phyloP scores from a whole-genome alignment of 257 asterid species.

The Nicotiana undulata region DNA sequence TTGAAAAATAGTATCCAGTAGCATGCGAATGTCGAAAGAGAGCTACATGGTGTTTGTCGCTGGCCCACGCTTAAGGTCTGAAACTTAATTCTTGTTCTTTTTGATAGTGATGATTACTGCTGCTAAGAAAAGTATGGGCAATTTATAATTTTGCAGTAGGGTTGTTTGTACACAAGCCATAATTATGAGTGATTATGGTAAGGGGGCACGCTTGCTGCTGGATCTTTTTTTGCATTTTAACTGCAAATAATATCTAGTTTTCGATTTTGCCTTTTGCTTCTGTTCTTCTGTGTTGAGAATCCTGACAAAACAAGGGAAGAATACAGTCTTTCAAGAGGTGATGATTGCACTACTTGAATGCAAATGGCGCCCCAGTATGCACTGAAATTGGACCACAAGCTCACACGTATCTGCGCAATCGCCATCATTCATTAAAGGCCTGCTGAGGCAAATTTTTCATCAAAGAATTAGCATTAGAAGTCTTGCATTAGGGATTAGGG shows the following conservation, averaged over 20 bases:
- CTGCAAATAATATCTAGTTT: not conserved
- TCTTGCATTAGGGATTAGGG: too few relatives aligned
- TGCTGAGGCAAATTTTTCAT: not conserved
- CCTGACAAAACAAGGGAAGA: too few relatives aligned
- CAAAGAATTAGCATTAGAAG: not conserved
- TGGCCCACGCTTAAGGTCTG: not conserved
- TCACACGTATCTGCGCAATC: not conserved
- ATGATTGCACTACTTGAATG: not conserved
- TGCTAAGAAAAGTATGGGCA: conserved; percentile 10
- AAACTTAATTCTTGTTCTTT: not conserved
- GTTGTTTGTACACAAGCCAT: not conserved
- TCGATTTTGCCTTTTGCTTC: not conserved
- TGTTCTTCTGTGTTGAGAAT: not conserved
- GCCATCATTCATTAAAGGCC: not conserved
- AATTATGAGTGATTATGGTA: conserved; percentile 10
- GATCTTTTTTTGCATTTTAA: not conserved
- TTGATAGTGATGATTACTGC: not conserved
- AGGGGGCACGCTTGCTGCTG: conserved; percentile 6
- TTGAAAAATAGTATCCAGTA: too few relatives aligned
- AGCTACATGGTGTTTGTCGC: too few relatives aligned
- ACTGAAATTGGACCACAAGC: not conserved
- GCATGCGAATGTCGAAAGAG: too few relatives aligned
- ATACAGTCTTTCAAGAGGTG: not conserved
- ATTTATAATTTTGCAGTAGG: not conserved
- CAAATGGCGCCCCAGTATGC: not conserved